Evolutionary conservation across 2,329 filamentous ascomycete species (phyloP).

Genomic region (Penicillium hordei): DNA sequence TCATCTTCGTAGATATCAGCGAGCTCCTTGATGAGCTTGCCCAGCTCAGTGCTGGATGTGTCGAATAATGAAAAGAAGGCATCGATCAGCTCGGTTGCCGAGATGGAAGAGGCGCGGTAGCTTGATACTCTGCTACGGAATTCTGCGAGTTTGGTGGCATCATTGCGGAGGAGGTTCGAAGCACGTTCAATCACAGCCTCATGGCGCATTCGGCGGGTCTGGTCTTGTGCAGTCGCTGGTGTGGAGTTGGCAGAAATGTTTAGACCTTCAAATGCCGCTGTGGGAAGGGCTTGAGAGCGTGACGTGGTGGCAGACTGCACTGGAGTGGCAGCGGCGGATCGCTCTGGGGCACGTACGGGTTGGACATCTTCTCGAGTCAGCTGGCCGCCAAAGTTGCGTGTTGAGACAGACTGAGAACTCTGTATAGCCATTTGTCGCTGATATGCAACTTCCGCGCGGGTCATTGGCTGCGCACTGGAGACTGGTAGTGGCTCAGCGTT

Average conservation of each 20-base stretch:
- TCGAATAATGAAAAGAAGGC: slow-evolving; percentile 86
- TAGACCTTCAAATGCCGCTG: slow-evolving; percentile 52
- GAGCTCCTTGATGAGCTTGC: slow-evolving; percentile 85
- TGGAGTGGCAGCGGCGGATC: slow-evolving; percentile 32
- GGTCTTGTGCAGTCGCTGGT: slow-evolving; percentile 69
- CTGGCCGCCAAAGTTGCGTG: slow-evolving; percentile 80
- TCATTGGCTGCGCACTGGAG: slow-evolving; percentile 75
- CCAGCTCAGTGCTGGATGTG: slow-evolving; percentile 74
- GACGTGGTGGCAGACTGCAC: slow-evolving; percentile 24
- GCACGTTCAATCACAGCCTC: slow-evolving; percentile 83
- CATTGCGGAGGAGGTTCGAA: slow-evolving; percentile 74
- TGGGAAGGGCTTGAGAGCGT: slow-evolving; percentile 30
- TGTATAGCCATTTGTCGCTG: slow-evolving; percentile 91
- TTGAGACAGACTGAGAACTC: slow-evolving; percentile 75
- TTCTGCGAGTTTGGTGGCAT: slow-evolving; percentile 68
- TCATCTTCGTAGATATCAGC: slow-evolving; percentile 89
- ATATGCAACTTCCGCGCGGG: slow-evolving; percentile 84
- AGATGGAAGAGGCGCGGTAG: slow-evolving; percentile 68
- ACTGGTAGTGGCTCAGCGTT: slow-evolving; percentile 77
- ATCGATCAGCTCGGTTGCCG: slow-evolving; percentile 76
- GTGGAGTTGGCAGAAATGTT: slow-evolving; percentile 45
- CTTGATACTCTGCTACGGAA: slow-evolving; percentile 80
- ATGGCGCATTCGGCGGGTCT: slow-evolving; percentile 77
- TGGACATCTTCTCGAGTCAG: slow-evolving; percentile 59
- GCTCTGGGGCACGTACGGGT: slow-evolving; percentile 49